Evolutionary conservation across 768 basidiomycete species (phyloP).

Genomic region (Amanita thiersii): DNA sequence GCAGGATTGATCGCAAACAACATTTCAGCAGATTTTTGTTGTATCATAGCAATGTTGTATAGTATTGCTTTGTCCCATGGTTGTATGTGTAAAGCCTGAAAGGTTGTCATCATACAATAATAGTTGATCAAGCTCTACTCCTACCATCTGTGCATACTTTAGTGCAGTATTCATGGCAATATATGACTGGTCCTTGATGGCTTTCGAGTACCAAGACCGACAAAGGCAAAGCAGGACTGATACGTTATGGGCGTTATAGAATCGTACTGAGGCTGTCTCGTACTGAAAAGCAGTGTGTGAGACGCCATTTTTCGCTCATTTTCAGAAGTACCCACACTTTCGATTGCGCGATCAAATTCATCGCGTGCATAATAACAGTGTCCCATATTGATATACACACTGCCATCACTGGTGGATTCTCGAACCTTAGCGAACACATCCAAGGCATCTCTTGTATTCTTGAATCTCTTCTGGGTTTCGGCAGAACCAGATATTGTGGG

Average conservation of each 20-base stretch:
- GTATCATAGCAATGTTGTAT: constrained; percentile 97
- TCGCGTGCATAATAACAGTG: constrained; percentile 92
- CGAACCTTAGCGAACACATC: constrained; percentile 87
- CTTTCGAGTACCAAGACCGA: constrained; percentile 92
- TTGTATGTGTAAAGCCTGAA: constrained; percentile 74
- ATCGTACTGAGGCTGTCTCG: constrained; percentile 80
- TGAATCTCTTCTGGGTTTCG: constrained; percentile 55
- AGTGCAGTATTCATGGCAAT: constrained; percentile 78
- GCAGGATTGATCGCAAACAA: constrained; percentile 63
- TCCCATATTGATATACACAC: constrained; percentile 93
- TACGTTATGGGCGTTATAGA: constrained; percentile 67
- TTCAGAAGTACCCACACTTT: constrained; percentile 59
- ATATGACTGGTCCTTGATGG: constrained; percentile 82
- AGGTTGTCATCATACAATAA: neutral
- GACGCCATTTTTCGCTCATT: neutral
- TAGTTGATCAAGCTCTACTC: constrained; percentile 10
- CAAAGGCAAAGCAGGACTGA: constrained; percentile 79
- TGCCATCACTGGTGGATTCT: constrained; percentile 74
- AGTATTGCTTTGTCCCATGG: constrained; percentile 85
- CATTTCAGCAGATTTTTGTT: constrained; percentile 93
- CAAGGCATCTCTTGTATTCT: constrained; percentile 81
- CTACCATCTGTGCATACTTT: constrained; percentile 71
- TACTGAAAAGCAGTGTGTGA: constrained; percentile 45
- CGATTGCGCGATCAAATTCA: constrained; percentile 93
- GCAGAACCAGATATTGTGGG: constrained; percentile 37